Evolutionary conservation across 208 protist species (phyloP), one percentile per base, ranked within the genome.

Genomic region (Acanthamoeba triangularis): DNA sequence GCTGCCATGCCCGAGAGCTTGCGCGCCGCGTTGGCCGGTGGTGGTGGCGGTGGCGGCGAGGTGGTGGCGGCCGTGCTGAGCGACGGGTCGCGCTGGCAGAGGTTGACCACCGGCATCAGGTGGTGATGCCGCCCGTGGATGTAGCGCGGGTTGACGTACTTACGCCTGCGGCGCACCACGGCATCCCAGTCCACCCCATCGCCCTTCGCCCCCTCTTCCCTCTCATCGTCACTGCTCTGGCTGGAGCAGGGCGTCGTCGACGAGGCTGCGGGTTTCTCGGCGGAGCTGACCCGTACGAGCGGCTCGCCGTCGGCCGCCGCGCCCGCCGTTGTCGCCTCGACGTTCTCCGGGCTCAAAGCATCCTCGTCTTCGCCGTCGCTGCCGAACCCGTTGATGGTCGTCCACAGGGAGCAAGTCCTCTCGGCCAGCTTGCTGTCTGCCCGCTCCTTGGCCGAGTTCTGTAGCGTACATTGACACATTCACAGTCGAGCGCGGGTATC

Each of bases 111-210:
- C n/a, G 87, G 87, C 87, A 93, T 56, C 23, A 93, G 59, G 30
- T 93, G 87, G 37, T 93, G 87, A 56, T 93, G 90, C 37, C 90
- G 44, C 56, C 67, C 90, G 56, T 94, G 67, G 49, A 94, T 94
- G 56, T 94, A 76, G 44, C 56, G 49, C 37, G 69, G 52, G 52
- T 94, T 84, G 30, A 94, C 90, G 25, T 65, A 94, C 49, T 94
- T 76, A 4, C 56, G 47, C 47, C 90, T 23, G 18, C 69, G 47
- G 2, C 37, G 52, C 23, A 84, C 33, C n/a, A 67, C 69, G 47
- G n/a, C 35, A 8, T 67, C 52, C 52, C 49, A 84, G 30, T 84
- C 90, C 28, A 52, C n/a, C 63, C 63, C 87, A 41, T 20, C 61
- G 20, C 20, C 54, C 5, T 91, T n/a, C n/a, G n/a, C n/a, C n/a